Evolutionary conservation across 169 alveolate genomes (phyloP), one percentile per base, ranked within the genome.

Genomic region (Eimeria sp.): DNA sequence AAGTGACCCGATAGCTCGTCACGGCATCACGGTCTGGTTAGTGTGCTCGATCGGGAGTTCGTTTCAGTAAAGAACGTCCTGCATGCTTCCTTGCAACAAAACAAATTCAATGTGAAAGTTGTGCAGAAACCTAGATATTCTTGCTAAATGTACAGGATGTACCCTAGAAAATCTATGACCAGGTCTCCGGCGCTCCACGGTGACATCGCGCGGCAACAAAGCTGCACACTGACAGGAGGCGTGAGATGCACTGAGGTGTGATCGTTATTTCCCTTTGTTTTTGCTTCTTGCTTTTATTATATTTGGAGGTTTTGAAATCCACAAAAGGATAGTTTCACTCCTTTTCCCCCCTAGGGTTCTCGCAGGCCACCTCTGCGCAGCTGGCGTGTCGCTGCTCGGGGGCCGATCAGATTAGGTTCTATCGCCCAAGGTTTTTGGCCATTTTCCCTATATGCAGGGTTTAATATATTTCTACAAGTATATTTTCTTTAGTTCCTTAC

Each of bases 341-440:
- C 34, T 83, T 86, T 63, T 47, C n/a, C 54, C 27, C 5, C 93
- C 40, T 45, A 86, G 82, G 82, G 93, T 86, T 63, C 67, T 63
- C 9, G 82, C 63, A 40, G 57, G 78, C 82, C 82, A 86, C 49
- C 61, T 47, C 27, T 83, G 91, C 83, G 80, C 82, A 57, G 93
- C 93, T 57, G 82, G 45, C 93, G 82, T 40, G 93, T 86, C 82
- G 82, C 93, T 86, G 78, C 78, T 86, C 93, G 82, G 93, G 93
- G 93, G 93, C 82, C 83, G 93, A 82, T 86, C 82, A 86, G 51
- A 63, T 86, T 72, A 86, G 93, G 93, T 63, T 58, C 93, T 86
- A 86, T 86, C 93, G 73, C 73, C 75, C 76, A 80, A 86, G 82
- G 93, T 86, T 86, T 84, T 86, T 86, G 93, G 78, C 93, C 93